Evolutionary conservation across 1,284 basidiomycete genomes (phyloP), one percentile per base, ranked within the genome.

Genomic region (Tylopilus sp.): DNA sequence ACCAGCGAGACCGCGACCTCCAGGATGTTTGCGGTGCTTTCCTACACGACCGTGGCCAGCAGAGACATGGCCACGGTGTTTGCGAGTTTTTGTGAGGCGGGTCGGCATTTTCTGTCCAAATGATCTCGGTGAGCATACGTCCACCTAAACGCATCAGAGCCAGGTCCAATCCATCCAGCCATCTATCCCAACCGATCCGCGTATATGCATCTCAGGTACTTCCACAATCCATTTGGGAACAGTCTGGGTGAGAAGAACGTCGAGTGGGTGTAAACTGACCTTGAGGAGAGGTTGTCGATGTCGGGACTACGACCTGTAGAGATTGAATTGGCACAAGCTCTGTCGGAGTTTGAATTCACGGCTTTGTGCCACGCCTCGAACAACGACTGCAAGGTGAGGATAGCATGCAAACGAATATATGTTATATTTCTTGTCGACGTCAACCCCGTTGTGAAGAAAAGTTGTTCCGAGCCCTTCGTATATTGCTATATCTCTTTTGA

Each of bases 1-100:
- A 96, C 97, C 98, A 87, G 97, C 97, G 79, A 99, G 94, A 98
- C 97, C 97, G 85, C 97, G 95, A 95, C 97, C 97, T 88, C 97
- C 97, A 68, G 98, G 98, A 81, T 98, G 96, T 86, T 99, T 99
- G 84, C 97, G 94, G 92, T 99, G 97, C 91, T 99, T 99, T 77
- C 97, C 98, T 80, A 99, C 94, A 94, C 97, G 97, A 86, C 97
- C 97, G 86, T 99, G 93, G 87, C 96, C 96, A 80, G 96, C 96
- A 74, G 97, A 99, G 79, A 99, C 97, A 88, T 99, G 96, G 79
- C 96, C 96, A 80, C 96, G 91, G 87, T 97, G 96, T 88, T 99
- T 99, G 86, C 97, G 93, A 83, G 95, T 98, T 85, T 98, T 98
- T 79, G 91, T 89, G 85, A 96, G 88, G 81, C 89, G 95, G 81